Evolutionary conservation across 768 basidiomycete genomes (phyloP).

Genomic region (Nevesoporus exiguus): DNA sequence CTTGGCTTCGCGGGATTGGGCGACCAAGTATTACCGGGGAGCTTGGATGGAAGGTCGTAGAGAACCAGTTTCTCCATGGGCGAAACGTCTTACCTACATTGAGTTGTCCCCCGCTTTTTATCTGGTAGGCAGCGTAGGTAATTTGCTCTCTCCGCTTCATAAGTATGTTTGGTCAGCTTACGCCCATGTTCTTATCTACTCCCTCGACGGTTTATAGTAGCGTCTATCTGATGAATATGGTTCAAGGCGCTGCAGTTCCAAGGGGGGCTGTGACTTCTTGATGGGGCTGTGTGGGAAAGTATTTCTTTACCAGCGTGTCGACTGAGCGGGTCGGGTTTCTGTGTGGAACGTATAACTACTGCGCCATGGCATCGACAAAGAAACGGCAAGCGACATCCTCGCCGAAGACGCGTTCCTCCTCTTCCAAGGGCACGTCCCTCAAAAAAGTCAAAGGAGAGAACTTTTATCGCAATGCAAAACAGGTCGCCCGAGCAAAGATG

Average conservation of each 20-base stretch:
- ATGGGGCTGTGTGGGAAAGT: constrained; percentile 12
- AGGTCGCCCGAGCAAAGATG: constrained; percentile 83
- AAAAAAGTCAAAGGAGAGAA: constrained; percentile 90
- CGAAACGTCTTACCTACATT: neutral
- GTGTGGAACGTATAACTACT: neutral
- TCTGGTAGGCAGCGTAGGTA: neutral
- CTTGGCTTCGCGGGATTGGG: constrained; percentile 40
- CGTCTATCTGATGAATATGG: no score
- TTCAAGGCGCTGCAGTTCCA: no score
- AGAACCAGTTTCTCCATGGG: constrained; percentile 30
- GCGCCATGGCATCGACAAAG: constrained; percentile 31
- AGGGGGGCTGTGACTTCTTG: neutral
- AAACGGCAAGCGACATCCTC: constrained; percentile 27
- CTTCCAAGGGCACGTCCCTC: constrained; percentile 52
- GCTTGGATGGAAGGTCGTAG: constrained; percentile 36
- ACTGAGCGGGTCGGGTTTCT: neutral
- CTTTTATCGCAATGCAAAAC: constrained; percentile 96
- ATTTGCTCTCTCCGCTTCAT: neutral
- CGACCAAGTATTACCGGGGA: constrained; percentile 33
- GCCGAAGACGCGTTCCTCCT: constrained; percentile 37
- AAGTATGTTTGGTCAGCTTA: neutral
- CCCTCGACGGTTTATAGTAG: no score
- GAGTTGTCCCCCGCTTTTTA: neutral
- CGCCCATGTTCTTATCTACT: neutral
- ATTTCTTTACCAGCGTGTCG: no score